phyloP scores from a whole-genome alignment of 345 rosid genomes.

The Boechera retrofracta region DNA sequence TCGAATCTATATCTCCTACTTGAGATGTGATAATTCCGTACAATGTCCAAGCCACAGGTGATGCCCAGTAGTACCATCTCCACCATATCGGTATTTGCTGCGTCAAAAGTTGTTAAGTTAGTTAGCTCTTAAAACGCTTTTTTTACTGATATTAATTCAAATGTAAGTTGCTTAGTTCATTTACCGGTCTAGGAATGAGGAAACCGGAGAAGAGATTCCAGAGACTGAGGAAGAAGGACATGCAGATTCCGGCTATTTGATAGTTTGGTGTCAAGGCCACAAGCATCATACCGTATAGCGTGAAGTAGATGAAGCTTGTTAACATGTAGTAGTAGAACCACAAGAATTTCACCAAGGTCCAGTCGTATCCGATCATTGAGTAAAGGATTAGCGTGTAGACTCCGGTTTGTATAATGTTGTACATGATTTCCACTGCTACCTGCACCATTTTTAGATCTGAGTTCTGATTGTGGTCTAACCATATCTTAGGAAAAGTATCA shows the following conservation, averaged over 20 bases:
- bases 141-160: neutral
- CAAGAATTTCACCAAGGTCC: slow-evolving; percentile 57
- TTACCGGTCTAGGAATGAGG: slow-evolving; percentile 70
- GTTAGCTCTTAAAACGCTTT: neutral
- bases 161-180: slow-evolving; percentile 4
- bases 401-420: slow-evolving; percentile 59
- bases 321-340: slow-evolving; percentile 70
- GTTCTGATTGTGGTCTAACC: slow-evolving; percentile 8
- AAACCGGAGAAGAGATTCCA: slow-evolving; percentile 95
- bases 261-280: slow-evolving; percentile 75
- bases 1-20: slow-evolving; percentile 57
- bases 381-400: slow-evolving; percentile 65
- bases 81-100: slow-evolving; percentile 91
- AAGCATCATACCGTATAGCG: slow-evolving; percentile 80
- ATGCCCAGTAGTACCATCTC: slow-evolving; percentile 90
- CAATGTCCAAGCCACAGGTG: slow-evolving; percentile 84
- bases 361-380: slow-evolving; percentile 77
- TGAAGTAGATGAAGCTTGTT: slow-evolving; percentile 70
- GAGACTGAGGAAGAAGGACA: slow-evolving; percentile 81
- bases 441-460: slow-evolving; percentile 39
- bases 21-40: slow-evolving; percentile 78
- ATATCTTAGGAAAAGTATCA: neutral
- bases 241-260: slow-evolving; percentile 69
- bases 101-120: neutral
- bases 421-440: slow-evolving; percentile 73